phyloP scores from a whole-genome alignment of 495 filamentous ascomycete genomes.

The Daldinia childiae region DNA sequence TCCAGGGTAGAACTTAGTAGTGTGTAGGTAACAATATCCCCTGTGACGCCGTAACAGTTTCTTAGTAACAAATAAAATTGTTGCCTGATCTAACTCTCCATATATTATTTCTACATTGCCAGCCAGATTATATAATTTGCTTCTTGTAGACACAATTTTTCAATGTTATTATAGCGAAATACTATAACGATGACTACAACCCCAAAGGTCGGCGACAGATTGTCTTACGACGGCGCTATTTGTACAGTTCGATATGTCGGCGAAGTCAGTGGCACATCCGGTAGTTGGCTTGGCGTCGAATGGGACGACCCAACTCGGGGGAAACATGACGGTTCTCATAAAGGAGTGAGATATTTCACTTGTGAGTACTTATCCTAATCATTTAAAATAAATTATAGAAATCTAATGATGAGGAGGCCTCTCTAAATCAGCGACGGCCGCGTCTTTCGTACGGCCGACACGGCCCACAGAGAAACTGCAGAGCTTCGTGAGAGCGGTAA shows the following conservation, averaged over 20 bases:
- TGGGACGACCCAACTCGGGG: constrained; percentile 90
- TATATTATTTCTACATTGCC: constrained; percentile 3
- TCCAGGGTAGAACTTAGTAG: neutral
- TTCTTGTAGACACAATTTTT: constrained; percentile 9
- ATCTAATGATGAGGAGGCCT: constrained; percentile 58
- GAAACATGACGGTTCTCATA: constrained; percentile 88
- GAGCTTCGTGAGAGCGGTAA: constrained; percentile 81
- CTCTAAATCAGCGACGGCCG: constrained; percentile 72
- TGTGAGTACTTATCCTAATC: constrained; percentile 62
- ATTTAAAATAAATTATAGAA: neutral
- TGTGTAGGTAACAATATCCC: too few relatives aligned
- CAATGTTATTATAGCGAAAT: constrained; percentile 1
- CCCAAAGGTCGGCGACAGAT: constrained; percentile 69
- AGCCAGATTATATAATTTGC: neutral
- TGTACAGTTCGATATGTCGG: constrained; percentile 91
- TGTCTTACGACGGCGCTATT: constrained; percentile 75
- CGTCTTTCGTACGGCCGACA: constrained; percentile 85
- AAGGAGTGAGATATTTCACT: constrained; percentile 81
- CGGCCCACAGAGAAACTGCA: constrained; percentile 71
- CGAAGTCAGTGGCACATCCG: constrained; percentile 74
- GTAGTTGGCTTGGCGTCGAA: constrained; percentile 93
- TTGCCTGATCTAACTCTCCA: constrained; percentile 25
- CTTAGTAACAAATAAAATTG: constrained; percentile 28
- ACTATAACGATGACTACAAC: constrained; percentile 29
- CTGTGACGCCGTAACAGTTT: neutral